These are phyloP conservation scores for Monosporascus sp. DNA, from an alignment of 2,329 filamentous ascomycete species.

Conservation along the genomic window DNA sequence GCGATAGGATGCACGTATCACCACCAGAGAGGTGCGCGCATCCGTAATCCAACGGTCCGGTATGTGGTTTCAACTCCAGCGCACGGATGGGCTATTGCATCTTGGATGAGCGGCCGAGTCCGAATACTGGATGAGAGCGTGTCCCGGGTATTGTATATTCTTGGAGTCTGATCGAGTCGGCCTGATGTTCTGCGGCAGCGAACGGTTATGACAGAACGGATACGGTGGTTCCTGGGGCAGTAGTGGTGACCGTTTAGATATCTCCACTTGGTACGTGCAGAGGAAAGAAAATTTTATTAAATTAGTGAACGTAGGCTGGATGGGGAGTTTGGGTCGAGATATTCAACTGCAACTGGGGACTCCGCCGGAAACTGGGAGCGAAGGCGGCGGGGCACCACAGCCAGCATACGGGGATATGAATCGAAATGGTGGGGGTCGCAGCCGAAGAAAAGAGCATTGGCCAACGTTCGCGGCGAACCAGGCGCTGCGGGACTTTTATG, in stretches of 20 bases:
- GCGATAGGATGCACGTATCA: background rate
- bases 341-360: background rate
- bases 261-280: no score
- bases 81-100: background rate
- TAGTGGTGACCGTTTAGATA: background rate
- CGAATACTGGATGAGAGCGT: background rate
- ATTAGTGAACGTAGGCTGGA: no score
- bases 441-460: background rate
- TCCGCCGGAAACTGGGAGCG: background rate
- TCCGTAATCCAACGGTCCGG: background rate
- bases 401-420: background rate
- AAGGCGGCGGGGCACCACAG: background rate
- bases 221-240: background rate
- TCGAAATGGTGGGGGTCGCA: background rate
- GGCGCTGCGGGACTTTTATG: no score
- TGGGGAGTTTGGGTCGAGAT: no score
- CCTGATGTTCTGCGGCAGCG: background rate
- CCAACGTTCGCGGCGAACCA: background rate
- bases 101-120: background rate
- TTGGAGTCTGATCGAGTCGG: background rate
- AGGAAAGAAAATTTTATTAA: no score
- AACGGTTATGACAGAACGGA: background rate
- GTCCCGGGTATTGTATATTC: background rate
- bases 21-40: background rate
- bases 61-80: background rate